Conservation (phyloP, 192 early-diverging fungal genomes). For the Coemansia sp. region DNA sequence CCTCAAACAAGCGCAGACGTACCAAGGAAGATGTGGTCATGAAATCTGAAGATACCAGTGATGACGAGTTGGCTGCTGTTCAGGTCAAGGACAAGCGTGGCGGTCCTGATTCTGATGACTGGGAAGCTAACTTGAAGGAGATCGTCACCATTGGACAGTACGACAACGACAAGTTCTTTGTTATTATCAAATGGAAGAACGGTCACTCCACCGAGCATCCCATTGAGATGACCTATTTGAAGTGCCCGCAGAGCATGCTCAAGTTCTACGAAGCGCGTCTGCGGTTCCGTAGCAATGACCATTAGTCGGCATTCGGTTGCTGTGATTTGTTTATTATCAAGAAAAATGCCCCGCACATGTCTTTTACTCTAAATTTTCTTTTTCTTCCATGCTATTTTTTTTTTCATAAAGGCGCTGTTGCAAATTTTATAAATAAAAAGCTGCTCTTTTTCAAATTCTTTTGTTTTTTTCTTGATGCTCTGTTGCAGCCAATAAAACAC, state of each 20-base stretch:
- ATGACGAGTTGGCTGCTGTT: background rate
- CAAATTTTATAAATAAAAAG: background rate
- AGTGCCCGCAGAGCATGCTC: conserved; percentile 54
- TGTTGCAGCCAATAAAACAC: conserved; percentile 13
- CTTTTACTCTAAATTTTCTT: background rate
- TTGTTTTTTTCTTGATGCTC: no score
- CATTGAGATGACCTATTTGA: conserved; percentile 31
- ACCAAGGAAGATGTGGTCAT: background rate
- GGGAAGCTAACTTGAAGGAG: conserved; percentile 31
- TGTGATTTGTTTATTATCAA: background rate
- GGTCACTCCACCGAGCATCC: conserved; percentile 47
- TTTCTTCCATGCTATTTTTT: conserved; percentile 8
- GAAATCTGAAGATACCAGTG: background rate
- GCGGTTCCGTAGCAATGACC: conserved; percentile 47
- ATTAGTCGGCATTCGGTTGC: background rate
- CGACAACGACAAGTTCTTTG: conserved; percentile 30
- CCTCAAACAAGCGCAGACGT: conserved; percentile 29
- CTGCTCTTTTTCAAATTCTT: background rate
- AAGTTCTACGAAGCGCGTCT: conserved; percentile 59
- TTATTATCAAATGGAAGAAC: conserved; percentile 54
- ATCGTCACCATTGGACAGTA: conserved; percentile 32
- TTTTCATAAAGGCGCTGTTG: background rate
- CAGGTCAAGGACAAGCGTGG: background rate
- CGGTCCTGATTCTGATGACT: conserved; percentile 18
- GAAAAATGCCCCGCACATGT: conserved; percentile 9